Base-by-base conservation (phyloP, 2,329 filamentous ascomycete species). In the Pochonia chlamydosporia region DNA sequence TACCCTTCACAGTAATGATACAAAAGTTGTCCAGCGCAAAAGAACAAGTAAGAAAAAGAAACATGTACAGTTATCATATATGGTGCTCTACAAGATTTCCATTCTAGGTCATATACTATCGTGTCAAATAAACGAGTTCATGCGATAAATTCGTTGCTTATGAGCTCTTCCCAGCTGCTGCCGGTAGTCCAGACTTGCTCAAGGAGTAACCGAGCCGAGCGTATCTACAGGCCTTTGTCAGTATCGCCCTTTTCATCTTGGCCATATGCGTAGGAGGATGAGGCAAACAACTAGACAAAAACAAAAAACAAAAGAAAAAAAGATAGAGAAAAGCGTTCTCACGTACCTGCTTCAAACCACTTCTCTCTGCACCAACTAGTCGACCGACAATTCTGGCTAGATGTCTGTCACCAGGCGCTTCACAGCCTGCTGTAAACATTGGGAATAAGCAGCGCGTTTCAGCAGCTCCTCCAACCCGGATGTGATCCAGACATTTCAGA, bases 361-460 rank as follows among this genome's bases (percentile, higher is more conserved):
- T 83, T 5, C 76, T 79, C 66, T 92, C 87, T 1, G 89, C 78
- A 16, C 75, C 75, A 60, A 73, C 72, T 59, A 93, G 73, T 41
- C 87, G 73, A 54, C 81, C 76, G 57, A 87, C 68, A 31, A 92
- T 79, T 57, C 79, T 73, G 21, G 68, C 67, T 43, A 82, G 72
- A 55, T 85, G 78, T 3, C 64, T 65, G 28, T 70, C 58, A 42
- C 82, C 76, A 47, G 69, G 68, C 1, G 82, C 81, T 62, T 93
- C 86, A 54, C 87, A 91, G 0, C 88, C 89, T 1, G 88, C 88
- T 1, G 86, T 87, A 63, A 93, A 93, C 67, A 93, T 82, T 0
- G 89, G 88, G 54, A 93, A 91, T 33, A 93, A 63, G 16, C 88
- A 68, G 57, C 86, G 89, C 8, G 81, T 82, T 63, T 92, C 88